These are phyloP conservation scores for Aspergillus ibericus DNA, from an alignment of 2,329 filamentous ascomycete genomes.

Conservation along the genomic window DNA sequence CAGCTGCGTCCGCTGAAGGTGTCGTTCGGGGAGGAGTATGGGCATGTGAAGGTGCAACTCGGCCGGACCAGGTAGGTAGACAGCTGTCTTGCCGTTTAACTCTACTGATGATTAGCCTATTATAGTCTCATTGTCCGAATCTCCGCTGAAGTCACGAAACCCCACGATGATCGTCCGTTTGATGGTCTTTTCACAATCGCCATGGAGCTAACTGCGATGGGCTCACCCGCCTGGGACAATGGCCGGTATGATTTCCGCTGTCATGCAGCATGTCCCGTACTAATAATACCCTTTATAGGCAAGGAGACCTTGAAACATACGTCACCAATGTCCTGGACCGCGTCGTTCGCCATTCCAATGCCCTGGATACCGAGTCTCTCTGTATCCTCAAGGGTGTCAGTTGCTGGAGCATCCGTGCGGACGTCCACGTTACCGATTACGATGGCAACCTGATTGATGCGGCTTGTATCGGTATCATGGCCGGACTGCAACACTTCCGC, in stretches of 20 bases:
- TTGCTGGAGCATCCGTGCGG: constrained; percentile 87
- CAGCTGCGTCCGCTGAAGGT: constrained; percentile 76
- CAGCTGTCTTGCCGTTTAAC: background rate
- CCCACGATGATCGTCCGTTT: constrained; percentile 84
- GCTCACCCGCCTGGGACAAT: constrained; percentile 83
- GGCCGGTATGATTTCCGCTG: constrained; percentile 57
- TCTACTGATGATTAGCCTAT: background rate
- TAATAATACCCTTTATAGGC: constrained; percentile 45
- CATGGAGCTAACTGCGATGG: constrained; percentile 89
- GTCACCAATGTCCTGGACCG: constrained; percentile 90
- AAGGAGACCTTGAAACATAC: constrained; percentile 79
- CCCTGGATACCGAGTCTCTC: constrained; percentile 91
- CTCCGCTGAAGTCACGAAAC: constrained; percentile 83
- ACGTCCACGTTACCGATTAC: constrained; percentile 86
- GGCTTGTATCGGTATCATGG: constrained; percentile 81
- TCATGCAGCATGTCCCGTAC: background rate
- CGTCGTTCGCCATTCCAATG: constrained; percentile 85
- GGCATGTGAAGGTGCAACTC: constrained; percentile 79
- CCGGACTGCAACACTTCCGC: constrained; percentile 85
- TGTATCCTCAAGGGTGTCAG: constrained; percentile 89
- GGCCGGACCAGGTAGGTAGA: constrained; percentile 78
- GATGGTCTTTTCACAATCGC: constrained; percentile 93
- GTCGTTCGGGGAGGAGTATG: constrained; percentile 85
- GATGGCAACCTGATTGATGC: constrained; percentile 89
- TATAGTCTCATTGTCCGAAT: constrained; percentile 65